Evolutionary conservation across 2,329 filamentous ascomycete genomes (phyloP), one percentile per base, ranked within the genome.

Genomic region (Aspergillus tanneri): DNA sequence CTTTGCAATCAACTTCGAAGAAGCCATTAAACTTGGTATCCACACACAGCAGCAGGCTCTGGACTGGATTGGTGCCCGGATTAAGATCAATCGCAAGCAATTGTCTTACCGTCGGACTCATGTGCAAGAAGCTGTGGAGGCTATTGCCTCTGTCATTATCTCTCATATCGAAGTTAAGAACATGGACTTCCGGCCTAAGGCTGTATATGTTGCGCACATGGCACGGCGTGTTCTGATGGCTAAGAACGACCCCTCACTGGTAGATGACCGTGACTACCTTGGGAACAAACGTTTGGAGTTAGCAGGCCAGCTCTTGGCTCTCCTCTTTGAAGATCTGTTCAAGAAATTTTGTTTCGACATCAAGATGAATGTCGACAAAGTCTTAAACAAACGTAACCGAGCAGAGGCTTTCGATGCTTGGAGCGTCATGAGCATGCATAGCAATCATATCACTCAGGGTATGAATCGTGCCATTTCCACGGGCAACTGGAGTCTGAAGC

Each of bases 381-480:
- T 93, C 3, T 74, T 97, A 52, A 95, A 95, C 71, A 97, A 96
- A 68, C 90, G 90, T 46, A 92, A 95, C 64, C 83, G 91, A 35
- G 90, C 90, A 0, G 84, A 90, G 46, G 84, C 90, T 23, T 90
- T 96, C 46, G 92, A 99, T 66, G 90, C 92, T 3, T 84, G 87
- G 54, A 83, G 87, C 30, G 86, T 95, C 62, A 87, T 99, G 60
- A 86, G 84, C 58, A 87, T 89, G 38, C 88, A 93, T 58, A 88
- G 89, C 46, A 88, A 88, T 58, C 85, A 86, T 61, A 97, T 99
- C 59, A 95, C 91, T 0, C 81, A 87, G 58, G 93, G 93, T 10
- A 90, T 99, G 80, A 95, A 96, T 68, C 84, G 95, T 52, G 92
- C 93, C 6, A 96, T 99, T 50, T 91, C 95, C 45, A 97, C 93